phyloP scores from a whole-genome alignment of 208 protist genomes.

The Porcisia hertigi region DNA sequence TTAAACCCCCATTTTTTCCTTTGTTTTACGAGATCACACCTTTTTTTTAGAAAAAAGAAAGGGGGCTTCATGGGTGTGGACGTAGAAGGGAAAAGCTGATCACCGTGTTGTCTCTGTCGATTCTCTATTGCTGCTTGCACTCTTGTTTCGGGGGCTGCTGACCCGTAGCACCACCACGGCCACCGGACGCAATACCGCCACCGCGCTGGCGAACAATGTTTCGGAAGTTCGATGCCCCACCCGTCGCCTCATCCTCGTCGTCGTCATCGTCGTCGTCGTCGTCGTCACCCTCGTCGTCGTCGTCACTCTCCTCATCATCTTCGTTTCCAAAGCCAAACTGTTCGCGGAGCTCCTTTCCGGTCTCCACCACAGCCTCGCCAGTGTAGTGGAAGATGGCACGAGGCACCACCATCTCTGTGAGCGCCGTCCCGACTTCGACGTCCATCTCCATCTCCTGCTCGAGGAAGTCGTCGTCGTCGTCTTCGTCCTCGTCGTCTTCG shows the following conservation, averaged over 20 bases:
- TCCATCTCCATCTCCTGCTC: slow-evolving; percentile 81
- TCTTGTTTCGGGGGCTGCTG: slow-evolving; percentile 41
- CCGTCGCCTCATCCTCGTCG: slow-evolving; percentile 17
- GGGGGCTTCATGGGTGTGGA: not conserved
- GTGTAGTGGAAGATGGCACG: slow-evolving; percentile 91
- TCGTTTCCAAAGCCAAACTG: slow-evolving; percentile 38
- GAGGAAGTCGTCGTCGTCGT: slow-evolving; percentile 57
- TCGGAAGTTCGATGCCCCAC: slow-evolving; percentile 20
- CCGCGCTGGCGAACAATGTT: slow-evolving; percentile 27
- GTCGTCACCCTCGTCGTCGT: slow-evolving; percentile 62
- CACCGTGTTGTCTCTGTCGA: not conserved
- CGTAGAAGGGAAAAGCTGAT: slow-evolving; percentile 5
- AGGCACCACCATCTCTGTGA: slow-evolving; percentile 82
- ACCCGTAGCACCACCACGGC: slow-evolving; percentile 10
- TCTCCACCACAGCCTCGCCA: slow-evolving; percentile 77
- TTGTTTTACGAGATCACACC: not conserved
- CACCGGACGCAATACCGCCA: slow-evolving; percentile 19
- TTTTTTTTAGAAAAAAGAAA: not conserved
- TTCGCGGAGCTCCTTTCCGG: slow-evolving; percentile 37
- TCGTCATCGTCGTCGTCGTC: slow-evolving; percentile 37
- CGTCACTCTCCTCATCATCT: slow-evolving; percentile 55
- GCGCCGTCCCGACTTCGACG: slow-evolving; percentile 69
- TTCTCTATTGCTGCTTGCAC: slow-evolving; percentile 80
- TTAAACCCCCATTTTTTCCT: too few species aligned
- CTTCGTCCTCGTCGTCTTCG: slow-evolving; percentile 43